Conservation (phyloP, 2,329 filamentous ascomycete species). For the Blastomyces silverae region DNA sequence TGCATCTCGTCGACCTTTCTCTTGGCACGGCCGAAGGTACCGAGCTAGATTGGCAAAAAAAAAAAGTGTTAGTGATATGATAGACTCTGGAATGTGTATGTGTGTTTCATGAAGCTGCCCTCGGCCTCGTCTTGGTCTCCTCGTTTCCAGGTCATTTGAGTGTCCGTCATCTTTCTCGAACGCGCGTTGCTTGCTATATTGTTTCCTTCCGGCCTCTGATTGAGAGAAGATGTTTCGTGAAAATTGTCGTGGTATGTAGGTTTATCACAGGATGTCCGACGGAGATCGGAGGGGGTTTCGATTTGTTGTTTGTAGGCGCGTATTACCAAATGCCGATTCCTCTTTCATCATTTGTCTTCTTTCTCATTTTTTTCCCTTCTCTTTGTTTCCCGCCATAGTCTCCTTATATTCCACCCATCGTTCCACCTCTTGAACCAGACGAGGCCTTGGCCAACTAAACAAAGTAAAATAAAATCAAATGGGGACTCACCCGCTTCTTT, state of each 20-base stretch:
- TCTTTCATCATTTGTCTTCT: neutral
- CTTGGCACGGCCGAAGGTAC: slow-evolving; percentile 98
- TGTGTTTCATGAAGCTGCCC: neutral
- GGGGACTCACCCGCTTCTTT: slow-evolving; percentile 83
- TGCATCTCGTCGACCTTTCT: slow-evolving; percentile 99
- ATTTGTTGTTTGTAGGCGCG: neutral
- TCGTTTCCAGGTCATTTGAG: neutral
- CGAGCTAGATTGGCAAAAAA: slow-evolving; percentile 57
- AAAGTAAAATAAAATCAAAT: slow-evolving; percentile 15
- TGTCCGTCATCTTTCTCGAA: no score
- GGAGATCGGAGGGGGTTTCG: neutral
- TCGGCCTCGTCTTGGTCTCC: neutral
- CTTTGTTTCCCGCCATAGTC: neutral
- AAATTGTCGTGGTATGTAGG: neutral
- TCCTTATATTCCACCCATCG: neutral
- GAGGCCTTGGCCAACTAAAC: slow-evolving; percentile 24
- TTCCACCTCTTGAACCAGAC: slow-evolving; percentile 5
- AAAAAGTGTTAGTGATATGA: neutral
- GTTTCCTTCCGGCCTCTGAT: neutral
- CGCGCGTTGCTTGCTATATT: no score
- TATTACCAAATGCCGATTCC: neutral
- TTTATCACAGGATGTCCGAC: neutral
- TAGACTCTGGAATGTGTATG: neutral
- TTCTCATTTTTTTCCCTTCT: neutral
- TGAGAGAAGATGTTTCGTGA: neutral